Evolutionary conservation across 2,329 filamentous ascomycete genomes (phyloP).

Genomic region (Colletotrichum ledebouriae): DNA sequence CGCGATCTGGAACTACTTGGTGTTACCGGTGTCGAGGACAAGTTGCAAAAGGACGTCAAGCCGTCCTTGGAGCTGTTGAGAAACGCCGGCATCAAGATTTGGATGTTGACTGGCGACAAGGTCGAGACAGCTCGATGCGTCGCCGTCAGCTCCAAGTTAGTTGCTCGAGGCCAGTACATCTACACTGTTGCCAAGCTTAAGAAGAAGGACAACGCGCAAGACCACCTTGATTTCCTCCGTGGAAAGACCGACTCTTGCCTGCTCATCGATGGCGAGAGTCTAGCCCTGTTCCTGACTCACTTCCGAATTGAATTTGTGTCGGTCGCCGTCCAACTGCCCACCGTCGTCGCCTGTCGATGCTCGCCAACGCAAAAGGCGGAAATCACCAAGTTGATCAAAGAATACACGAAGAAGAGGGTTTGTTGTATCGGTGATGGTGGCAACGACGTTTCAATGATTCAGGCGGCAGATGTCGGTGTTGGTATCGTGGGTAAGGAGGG

Average conservation of each 20-base stretch:
- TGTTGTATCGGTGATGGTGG: conserved; percentile 98
- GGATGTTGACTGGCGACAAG: conserved; percentile 99
- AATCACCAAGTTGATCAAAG: conserved; percentile 88
- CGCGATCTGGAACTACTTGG: conserved; percentile 90
- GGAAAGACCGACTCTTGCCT: conserved; percentile 90
- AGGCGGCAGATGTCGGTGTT: conserved; percentile 96
- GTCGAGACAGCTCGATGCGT: conserved; percentile 98
- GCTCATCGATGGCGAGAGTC: conserved; percentile 93
- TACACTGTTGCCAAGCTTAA: conserved; percentile 91
- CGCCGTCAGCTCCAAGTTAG: conserved; percentile 93
- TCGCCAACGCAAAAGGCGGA: conserved; percentile 98
- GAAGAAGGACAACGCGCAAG: conserved; percentile 86
- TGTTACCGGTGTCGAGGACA: conserved; percentile 98
- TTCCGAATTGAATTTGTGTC: conserved; percentile 90
- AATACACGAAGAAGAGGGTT: conserved; percentile 92
- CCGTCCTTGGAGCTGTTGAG: conserved; percentile 93
- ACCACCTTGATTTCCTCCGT: conserved; percentile 88
- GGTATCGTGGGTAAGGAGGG: conserved; percentile 99
- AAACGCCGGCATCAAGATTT: conserved; percentile 98
- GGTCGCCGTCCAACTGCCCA: conserved; percentile 86
- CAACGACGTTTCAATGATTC: conserved; percentile 99
- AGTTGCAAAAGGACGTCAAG: conserved; percentile 95
- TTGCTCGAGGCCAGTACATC: conserved; percentile 93
- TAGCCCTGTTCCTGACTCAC: conserved; percentile 85
- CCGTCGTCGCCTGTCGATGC: conserved; percentile 96